phyloP scores from a whole-genome alignment of 2,329 filamentous ascomycete species.

The Penicillium aurantiogriseum region DNA sequence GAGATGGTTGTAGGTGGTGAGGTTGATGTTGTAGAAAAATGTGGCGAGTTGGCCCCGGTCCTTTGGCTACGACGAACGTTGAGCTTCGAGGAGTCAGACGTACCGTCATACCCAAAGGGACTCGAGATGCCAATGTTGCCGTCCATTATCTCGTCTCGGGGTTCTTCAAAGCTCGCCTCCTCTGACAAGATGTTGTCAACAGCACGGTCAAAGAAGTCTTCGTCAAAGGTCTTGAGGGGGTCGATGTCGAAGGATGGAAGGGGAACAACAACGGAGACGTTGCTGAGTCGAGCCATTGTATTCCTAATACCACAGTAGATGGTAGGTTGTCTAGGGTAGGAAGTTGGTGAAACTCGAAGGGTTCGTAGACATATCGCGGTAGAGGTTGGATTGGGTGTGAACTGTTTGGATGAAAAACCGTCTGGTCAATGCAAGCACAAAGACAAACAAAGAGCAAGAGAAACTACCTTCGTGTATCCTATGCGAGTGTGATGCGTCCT shows the following conservation, averaged over 20 bases:
- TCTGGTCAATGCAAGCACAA: background rate
- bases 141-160: background rate
- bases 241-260: conserved; percentile 20
- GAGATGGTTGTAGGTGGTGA: background rate
- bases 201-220: conserved; percentile 15
- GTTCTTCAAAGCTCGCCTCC: conserved; percentile 20
- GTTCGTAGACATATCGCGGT: conserved; percentile 1
- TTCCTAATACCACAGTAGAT: background rate
- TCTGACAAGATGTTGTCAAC: conserved; percentile 29
- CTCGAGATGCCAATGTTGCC: background rate
- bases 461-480: background rate
- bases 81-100: background rate
- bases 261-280: conserved; percentile 19
- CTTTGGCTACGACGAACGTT: background rate
- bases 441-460: background rate
- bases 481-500: background rate
- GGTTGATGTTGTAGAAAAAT: background rate
- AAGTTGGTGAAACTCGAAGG: background rate
- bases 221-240: conserved; percentile 24
- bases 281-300: background rate
- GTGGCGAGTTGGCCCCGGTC: background rate
- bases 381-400: background rate
- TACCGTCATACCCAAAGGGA: background rate
- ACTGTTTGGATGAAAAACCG: background rate
- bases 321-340: background rate